Evolutionary conservation across 176 grass and related monocot genomes (phyloP), one percentile per base, ranked within the genome.

Genomic region (Neostapfia colusana): DNA sequence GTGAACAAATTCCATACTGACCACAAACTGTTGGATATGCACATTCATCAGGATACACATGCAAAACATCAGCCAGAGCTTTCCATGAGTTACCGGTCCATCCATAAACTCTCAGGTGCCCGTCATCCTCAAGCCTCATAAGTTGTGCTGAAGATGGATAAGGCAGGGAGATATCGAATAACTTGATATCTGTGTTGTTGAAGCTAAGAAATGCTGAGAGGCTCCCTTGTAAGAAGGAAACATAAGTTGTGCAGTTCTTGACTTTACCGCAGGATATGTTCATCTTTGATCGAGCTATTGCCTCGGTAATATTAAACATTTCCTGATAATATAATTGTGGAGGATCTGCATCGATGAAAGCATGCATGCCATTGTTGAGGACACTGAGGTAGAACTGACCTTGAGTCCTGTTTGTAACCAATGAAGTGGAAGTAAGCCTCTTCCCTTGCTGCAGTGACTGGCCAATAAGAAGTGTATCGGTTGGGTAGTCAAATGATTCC

Each of bases 1-100:
- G 8, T 12, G 63, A 81, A 74, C 91, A 87, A 13, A 93, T 87
- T 40, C 87, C 91, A 67, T 93, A 93, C 34, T 87, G 48, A 17
- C 89, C 86, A 46, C 92, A 95, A 4, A 76, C 77, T 11, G 65
- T 88, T 9, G 92, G 92, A 61, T 95, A 95, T 10, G 60, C 79
- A 78, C 86, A 89, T 21, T 49, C 73, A 53, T 89, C 63, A 42
- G 50, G 83, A 50, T 87, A 43, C 8, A 80, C 53, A 63, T 48
- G 38, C 53, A 92, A 24, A 56, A 95, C 69, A 82, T 92, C 86
- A 63, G 56, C 56, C 16, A 75, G 28, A 72, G 50, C 0, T 5
- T 50, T 24, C 86, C 80, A 88, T 23, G 26, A 75, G 44, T 48
- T 51, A 25, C 27, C 25, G 0, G 46, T 25, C 92, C 83, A 95